phyloP scores from a whole-genome alignment of 176 grass and related monocot genomes.

The Poa annua region DNA sequence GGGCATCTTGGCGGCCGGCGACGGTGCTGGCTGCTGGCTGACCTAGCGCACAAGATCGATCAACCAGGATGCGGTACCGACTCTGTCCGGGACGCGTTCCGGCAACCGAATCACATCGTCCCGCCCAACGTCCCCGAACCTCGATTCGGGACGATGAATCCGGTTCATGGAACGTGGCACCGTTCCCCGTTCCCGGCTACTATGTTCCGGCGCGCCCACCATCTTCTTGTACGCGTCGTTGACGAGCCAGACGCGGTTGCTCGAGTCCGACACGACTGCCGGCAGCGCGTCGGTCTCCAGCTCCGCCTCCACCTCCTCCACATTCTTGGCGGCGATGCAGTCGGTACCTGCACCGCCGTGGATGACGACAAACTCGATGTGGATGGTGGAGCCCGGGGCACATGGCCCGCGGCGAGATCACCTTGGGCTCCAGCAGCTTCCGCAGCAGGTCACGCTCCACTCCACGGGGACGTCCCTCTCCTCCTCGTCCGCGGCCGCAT shows the following conservation, averaged over 20 bases:
- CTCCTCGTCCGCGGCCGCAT: neutral
- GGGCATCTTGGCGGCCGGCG: too few species aligned
- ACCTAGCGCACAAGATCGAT: too few species aligned
- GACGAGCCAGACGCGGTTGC: constrained; percentile 77
- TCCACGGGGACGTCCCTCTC: constrained; percentile 49
- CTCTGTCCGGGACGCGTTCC: too few species aligned
- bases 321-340: constrained; percentile 35
- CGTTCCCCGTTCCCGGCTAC: too few species aligned
- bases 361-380: constrained; percentile 50
- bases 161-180: too few species aligned
- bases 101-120: too few species aligned
- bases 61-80: too few species aligned
- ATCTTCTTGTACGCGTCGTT: constrained; percentile 90
- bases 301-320: constrained; percentile 66
- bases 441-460: constrained; percentile 83
- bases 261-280: constrained; percentile 71
- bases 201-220: constrained; percentile 80
- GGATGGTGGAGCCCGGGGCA: constrained; percentile 72
- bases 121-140: too few species aligned
- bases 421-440: constrained; percentile 82
- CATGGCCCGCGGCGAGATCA: constrained; percentile 71
- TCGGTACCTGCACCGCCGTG: neutral
- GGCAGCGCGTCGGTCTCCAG: constrained; percentile 72
- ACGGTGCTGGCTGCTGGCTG: too few species aligned
- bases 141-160: too few species aligned